Evolutionary conservation across 768 basidiomycete genomes (phyloP), one percentile per base, ranked within the genome.

Genomic region (Boletus reticulatus): DNA sequence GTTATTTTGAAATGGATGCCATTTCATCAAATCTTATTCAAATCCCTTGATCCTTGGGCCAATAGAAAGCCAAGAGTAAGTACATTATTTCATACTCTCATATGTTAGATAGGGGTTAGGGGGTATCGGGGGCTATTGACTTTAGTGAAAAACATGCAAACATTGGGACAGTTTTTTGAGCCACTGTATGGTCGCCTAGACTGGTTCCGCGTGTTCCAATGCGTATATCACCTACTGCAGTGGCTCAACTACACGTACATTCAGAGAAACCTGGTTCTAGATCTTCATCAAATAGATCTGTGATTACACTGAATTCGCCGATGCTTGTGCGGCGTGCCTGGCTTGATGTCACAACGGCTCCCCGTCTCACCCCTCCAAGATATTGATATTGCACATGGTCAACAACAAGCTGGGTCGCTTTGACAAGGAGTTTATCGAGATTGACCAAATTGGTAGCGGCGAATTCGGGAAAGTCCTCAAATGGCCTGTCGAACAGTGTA

Each of bases 401-500:
- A 79, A 84, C 46, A 81, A 82, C 52, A 78, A 80, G 52, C 73
- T 78, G 10, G 84, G 88, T 19, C 81, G 81, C 48, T 94, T 96
- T 57, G 89, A 91, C 66, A 84, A 80, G 57, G 85, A 92, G 43
- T 98, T 94, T 67, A 76, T 84, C 8, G 84, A 91, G 63, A 74
- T 93, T 42, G 88, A 89, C 53, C 83, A 87, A 64, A 78, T 98
- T 11, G 96, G 96, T 6, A 87, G 86, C 48, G 96, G 96, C 12
- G 92, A 93, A 67, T 98, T 98, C 72, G 94, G 94, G 24, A 88
- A 88, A 64, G 96, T 94, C 19, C 88, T 93, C 74, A 92, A 77
- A 79, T 39, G 77, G 74, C 57, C 73, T 78, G 57, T 75, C 81
- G 36, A 65, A 69, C 36, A 73, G 75, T 45, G 72, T 92, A 34